Base-by-base conservation (phyloP, 805 yeast genomes). In the Metschnikowia similis region DNA sequence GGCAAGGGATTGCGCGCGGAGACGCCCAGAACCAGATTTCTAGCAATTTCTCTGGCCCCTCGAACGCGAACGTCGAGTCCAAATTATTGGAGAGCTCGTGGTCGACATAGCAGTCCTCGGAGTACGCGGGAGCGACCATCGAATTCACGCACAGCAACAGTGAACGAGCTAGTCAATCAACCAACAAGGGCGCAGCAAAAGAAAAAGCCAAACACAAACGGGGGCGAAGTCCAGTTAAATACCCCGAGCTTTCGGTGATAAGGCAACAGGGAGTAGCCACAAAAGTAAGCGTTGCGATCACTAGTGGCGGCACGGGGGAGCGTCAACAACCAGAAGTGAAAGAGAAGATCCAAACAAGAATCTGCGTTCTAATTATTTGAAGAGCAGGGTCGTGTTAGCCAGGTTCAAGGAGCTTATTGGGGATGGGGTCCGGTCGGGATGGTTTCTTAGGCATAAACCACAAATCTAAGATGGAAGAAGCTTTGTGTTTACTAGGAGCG, bases 21-120 rank as follows among this genome's bases (percentile, higher is more conserved):
- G 74, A 66, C 10, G 84, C 79, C 58, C 84, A 83, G 64, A 90
- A 84, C 97, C 97, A 91, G 51, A 92, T 75, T 66, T 92, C 97
- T 38, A 94, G 74, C 50, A 92, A 75, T 68, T 92, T 94, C 68
- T 92, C 98, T 31, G 99, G 98, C 6, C 99, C 98, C 73, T 92
- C 98, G 65, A 92, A 92, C 2, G 97, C 96, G 63, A 83, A 86
- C 11, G 96, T 77, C 16, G 97, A 90, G 70, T 91, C 97, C 55
- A 91, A 74, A 52, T 80, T 78, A 41, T 83, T 84, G 8, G 96
- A 85, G 45, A 88, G 74, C 53, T 85, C 88, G 66, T 86, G 92
- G 67, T 91, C 91, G 59, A 89, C 82, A 63, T 76, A 83, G 17
- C 77, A 64, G 59, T 75, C 79, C 49, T 71, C 70, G 47, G 51